Conservation (phyloP, 805 yeast species). For the Yamadazyma endophytica region DNA sequence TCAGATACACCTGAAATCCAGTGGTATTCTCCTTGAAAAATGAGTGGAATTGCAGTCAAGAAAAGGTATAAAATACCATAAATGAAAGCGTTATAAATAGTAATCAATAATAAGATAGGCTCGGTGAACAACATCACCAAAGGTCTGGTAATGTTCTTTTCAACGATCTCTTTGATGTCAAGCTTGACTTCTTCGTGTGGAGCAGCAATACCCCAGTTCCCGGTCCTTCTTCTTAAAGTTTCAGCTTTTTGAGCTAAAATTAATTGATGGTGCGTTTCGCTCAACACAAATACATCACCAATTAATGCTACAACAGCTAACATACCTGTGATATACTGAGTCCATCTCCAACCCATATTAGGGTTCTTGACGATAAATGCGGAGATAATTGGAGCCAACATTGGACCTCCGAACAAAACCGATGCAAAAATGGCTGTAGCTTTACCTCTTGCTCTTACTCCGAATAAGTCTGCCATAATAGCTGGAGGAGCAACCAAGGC, state of each 20-base stretch:
- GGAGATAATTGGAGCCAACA: slow-evolving; percentile 69
- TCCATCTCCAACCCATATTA: slow-evolving; percentile 54
- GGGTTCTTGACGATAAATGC: slow-evolving; percentile 36
- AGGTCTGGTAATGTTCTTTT: slow-evolving; percentile 36
- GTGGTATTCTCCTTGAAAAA: slow-evolving; percentile 54
- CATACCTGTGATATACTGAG: slow-evolving; percentile 48
- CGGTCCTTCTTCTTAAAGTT: slow-evolving; percentile 33
- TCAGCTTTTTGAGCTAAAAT: slow-evolving; percentile 31
- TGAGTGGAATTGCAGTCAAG: slow-evolving; percentile 41
- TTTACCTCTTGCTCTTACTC: slow-evolving; percentile 62
- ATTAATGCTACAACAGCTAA: slow-evolving; percentile 29
- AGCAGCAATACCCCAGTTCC: slow-evolving; percentile 37
- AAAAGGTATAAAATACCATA: slow-evolving; percentile 45
- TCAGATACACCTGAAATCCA: slow-evolving; percentile 61
- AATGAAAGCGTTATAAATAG: slow-evolving; percentile 46
- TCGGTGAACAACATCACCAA: slow-evolving; percentile 34
- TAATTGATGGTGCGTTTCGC: slow-evolving; percentile 40
- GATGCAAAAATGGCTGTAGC: slow-evolving; percentile 70
- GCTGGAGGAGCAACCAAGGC: slow-evolving; percentile 86
- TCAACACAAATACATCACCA: slow-evolving; percentile 24
- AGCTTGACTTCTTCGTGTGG: slow-evolving; percentile 33
- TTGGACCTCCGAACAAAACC: slow-evolving; percentile 75
- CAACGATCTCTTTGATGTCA: slow-evolving; percentile 27
- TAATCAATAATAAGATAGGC: slow-evolving; percentile 40
- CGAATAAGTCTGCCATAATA: slow-evolving; percentile 76